Conservation (phyloP, 805 yeast species). For the Kazachstania bromeliacearum region DNA sequence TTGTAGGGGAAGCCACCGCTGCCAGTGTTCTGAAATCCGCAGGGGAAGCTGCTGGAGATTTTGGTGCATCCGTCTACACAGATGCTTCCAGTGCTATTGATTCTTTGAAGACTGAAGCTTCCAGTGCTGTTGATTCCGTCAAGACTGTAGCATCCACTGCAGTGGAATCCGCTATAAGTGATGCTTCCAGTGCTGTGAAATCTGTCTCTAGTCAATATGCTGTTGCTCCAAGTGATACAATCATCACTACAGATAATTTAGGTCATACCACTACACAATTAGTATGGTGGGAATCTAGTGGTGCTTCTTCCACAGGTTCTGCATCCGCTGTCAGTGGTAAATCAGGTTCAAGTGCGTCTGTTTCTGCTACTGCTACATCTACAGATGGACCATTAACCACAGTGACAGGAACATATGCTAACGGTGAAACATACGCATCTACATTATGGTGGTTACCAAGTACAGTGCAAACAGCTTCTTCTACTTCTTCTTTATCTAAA, state of each 20-base stretch:
- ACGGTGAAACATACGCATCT: slow-evolving; percentile 18
- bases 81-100: neutral
- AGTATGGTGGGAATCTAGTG: slow-evolving; percentile 13
- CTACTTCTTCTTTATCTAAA: slow-evolving; percentile 2
- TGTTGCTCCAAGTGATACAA: slow-evolving; percentile 13
- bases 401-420: slow-evolving; percentile 14
- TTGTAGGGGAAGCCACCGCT: slow-evolving; percentile 2
- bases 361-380: slow-evolving; percentile 3
- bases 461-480: slow-evolving; percentile 4
- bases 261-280: slow-evolving; percentile 14
- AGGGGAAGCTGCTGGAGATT: slow-evolving; percentile 3
- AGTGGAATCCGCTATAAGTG: neutral
- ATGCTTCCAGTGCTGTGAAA: slow-evolving; percentile 1
- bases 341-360: neutral
- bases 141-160: neutral
- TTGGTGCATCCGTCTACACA: slow-evolving; percentile 5
- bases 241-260: slow-evolving; percentile 14
- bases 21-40: slow-evolving; percentile 1
- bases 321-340: neutral
- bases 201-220: slow-evolving; percentile 6
- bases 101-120: neutral
- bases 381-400: slow-evolving; percentile 16
- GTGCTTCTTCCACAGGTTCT: slow-evolving; percentile 1
- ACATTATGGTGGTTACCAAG: slow-evolving; percentile 28
- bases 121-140: slow-evolving; percentile 1